Percentiles rank a stretch among this genome's conserved stretches.
Evolutionary conservation across 805 yeast genomes (phyloP).

Genomic region (Saturnispora hagleri): DNA sequence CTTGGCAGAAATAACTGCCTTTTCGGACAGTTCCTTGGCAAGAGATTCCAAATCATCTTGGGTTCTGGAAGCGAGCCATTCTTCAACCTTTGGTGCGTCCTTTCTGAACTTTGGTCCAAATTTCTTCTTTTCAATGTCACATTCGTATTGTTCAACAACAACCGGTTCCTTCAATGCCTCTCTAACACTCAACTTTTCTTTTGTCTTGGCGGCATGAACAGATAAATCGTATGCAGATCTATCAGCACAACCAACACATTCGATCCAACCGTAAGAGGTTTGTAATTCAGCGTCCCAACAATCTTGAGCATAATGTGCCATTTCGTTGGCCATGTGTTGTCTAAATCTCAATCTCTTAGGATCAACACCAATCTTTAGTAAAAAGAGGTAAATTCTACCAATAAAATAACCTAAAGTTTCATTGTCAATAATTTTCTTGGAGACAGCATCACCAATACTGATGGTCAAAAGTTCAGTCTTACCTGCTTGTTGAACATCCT

Average conservation of each 20-base stretch:
- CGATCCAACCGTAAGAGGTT: conserved; percentile 98
- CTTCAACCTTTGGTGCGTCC: conserved; percentile 88
- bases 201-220: conserved; percentile 91
- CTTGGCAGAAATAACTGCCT: conserved; percentile 54
- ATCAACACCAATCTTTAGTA: conserved; percentile 86
- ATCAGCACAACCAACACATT: conserved; percentile 99
- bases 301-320: conserved; percentile 99
- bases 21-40: conserved; percentile 52
- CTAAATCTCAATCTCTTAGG: conserved; percentile 80
- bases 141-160: conserved; percentile 73
- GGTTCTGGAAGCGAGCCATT: conserved; percentile 63
- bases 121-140: conserved; percentile 85
- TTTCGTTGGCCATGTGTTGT: conserved; percentile 97
- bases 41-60: conserved; percentile 79
- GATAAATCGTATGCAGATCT: conserved; percentile 96
- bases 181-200: conserved; percentile 91
- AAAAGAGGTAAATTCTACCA: conserved; percentile 83
- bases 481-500: conserved; percentile 82
- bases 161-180: conserved; percentile 79
- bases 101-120: conserved; percentile 97
- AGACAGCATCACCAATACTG: conserved; percentile 87
- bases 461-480: conserved; percentile 53
- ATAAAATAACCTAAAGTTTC: conserved; percentile 95
- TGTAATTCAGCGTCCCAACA: conserved; percentile 99
- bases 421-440: conserved; percentile 82